Conservation (phyloP, 2,329 filamentous ascomycete species). For the Karstenula rhodostoma region DNA sequence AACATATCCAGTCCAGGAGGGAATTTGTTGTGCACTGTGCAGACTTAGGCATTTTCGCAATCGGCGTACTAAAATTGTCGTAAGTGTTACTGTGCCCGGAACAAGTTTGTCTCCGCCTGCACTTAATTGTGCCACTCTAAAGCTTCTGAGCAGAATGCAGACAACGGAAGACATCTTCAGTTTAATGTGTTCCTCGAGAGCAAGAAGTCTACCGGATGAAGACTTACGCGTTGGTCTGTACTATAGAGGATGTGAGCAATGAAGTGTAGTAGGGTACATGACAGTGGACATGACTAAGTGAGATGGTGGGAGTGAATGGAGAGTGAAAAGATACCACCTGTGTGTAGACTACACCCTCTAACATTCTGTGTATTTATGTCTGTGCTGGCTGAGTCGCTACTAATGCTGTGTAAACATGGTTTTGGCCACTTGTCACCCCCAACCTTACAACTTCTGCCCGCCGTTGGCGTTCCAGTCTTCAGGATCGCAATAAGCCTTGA, state of each 20-base stretch:
- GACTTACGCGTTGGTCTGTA: not conserved
- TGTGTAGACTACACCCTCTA: not conserved
- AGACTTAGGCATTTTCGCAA: too few relatives aligned
- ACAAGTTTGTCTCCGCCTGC: too few relatives aligned
- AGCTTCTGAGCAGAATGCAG: too few relatives aligned
- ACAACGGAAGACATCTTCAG: not conserved
- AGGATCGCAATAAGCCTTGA: constrained; percentile 88
- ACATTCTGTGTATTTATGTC: not conserved
- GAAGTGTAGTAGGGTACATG: not conserved
- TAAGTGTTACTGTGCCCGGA: too few relatives aligned
- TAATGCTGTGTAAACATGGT: not conserved
- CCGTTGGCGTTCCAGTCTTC: constrained; percentile 18
- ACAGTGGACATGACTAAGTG: not conserved
- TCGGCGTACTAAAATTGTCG: too few relatives aligned
- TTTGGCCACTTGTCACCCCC: not conserved
- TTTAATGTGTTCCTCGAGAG: not conserved
- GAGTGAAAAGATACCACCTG: not conserved
- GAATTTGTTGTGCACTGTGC: too few relatives aligned
- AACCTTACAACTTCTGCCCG: constrained; percentile 38
- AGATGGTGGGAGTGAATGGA: not conserved
- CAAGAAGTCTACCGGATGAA: not conserved
- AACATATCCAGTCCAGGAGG: too few relatives aligned
- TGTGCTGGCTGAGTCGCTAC: not conserved
- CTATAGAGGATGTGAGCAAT: not conserved
- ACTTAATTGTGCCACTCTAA: too few relatives aligned